These are phyloP conservation scores for Pichia sp. DNA, from an alignment of 1,139 yeast genomes.

Conservation along the genomic window DNA sequence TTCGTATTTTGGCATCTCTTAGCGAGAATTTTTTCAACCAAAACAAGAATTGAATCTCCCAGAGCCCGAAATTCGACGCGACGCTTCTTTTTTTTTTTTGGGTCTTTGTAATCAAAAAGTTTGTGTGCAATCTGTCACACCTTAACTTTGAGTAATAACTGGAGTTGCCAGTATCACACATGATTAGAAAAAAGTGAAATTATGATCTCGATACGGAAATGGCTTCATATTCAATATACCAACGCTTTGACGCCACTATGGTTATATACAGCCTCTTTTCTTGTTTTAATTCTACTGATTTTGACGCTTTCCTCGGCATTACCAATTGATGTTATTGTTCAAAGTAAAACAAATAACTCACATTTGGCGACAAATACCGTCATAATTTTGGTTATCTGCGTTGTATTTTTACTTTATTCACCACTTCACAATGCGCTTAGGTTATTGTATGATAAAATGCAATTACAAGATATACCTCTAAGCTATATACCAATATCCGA, in stretches of 20 bases:
- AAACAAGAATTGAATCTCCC: no score
- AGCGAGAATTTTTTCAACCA: no score
- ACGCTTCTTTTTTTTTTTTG: no score
- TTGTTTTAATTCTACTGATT: constrained; percentile 31
- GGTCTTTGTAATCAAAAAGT: no score
- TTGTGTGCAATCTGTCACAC: no score
- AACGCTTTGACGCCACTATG: constrained; percentile 20
- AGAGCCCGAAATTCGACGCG: no score
- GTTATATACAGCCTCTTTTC: constrained; percentile 44
- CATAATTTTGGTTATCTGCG: constrained; percentile 65
- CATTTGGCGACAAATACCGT: constrained; percentile 40
- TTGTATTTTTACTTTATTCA: constrained; percentile 40
- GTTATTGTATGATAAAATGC: constrained; percentile 47
- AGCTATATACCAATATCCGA: constrained; percentile 58
- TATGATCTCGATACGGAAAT: no score
- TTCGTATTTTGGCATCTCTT: no score
- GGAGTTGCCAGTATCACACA: no score
- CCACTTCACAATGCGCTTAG: constrained; percentile 41
- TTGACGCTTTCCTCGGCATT: constrained; percentile 37
- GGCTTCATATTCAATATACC: no score
- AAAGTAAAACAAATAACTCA: constrained; percentile 34
- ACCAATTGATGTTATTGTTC: constrained; percentile 46
- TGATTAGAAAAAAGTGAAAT: no score
- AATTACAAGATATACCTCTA: constrained; percentile 69
- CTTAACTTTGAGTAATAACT: no score